phyloP scores from a whole-genome alignment of 164 flowering plant species.

The Pachysandra terminalis region DNA sequence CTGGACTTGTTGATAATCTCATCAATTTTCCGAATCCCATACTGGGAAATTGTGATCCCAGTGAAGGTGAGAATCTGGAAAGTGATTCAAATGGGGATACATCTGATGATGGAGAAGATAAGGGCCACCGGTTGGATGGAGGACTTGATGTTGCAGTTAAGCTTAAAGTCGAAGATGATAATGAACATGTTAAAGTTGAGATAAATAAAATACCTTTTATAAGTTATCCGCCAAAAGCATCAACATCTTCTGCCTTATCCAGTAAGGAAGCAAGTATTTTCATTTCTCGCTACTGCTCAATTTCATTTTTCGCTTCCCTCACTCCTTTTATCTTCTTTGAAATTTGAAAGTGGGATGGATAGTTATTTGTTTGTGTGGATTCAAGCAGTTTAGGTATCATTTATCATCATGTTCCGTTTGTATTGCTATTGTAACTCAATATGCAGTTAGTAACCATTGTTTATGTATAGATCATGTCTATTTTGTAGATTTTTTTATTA shows the following conservation, averaged over 20 bases:
- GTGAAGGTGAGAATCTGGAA: conserved; percentile 25
- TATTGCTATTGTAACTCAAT: too few relatives aligned
- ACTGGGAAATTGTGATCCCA: conserved; percentile 34
- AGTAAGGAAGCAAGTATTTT: conserved; percentile 32
- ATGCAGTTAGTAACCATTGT: too few relatives aligned
- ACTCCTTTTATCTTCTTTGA: too few relatives aligned
- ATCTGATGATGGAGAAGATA: conserved; percentile 36
- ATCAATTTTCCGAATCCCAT: conserved; percentile 67
- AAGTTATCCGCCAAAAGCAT: conserved; percentile 45
- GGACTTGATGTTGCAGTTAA: conserved; percentile 40
- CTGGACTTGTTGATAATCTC: conserved; percentile 82
- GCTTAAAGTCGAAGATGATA: conserved; percentile 41
- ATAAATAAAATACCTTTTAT: conserved; percentile 36
- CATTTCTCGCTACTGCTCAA: too few relatives aligned
- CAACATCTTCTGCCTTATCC: conserved; percentile 31
- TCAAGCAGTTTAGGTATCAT: neutral
- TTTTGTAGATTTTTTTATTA: neutral
- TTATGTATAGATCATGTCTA: neutral
- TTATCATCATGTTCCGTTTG: neutral
- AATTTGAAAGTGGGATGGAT: too few relatives aligned
- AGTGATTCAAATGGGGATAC: conserved; percentile 35
- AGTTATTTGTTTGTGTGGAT: too few relatives aligned
- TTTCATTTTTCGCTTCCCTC: too few relatives aligned
- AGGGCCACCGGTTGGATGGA: conserved; percentile 18
- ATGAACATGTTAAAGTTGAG: conserved; percentile 39